These are phyloP conservation scores for Ophiosphaerella korrae DNA, from an alignment of 2,329 filamentous ascomycete genomes.

Conservation along the genomic window DNA sequence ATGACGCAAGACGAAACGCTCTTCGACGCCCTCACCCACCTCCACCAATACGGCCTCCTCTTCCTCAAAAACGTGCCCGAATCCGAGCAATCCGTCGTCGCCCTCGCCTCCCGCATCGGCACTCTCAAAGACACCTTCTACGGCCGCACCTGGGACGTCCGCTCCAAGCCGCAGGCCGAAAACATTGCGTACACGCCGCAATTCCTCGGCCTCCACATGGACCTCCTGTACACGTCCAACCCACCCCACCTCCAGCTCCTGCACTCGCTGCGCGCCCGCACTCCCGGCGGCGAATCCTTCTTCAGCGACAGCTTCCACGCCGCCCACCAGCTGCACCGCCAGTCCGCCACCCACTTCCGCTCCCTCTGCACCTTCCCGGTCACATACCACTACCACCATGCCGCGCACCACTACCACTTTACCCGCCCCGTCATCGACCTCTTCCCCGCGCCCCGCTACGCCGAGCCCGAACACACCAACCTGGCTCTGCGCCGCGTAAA, in stretches of 20 bases:
- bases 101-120: constrained; percentile 75
- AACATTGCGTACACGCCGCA: constrained; percentile 88
- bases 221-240: constrained; percentile 82
- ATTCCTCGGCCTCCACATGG: constrained; percentile 88
- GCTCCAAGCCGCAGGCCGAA: constrained; percentile 78
- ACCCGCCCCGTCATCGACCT: constrained; percentile 62
- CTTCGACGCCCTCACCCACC: constrained; percentile 63
- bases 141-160: constrained; percentile 87
- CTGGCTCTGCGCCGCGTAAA: constrained; percentile 55
- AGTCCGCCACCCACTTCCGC: constrained; percentile 36
- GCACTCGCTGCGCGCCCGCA: constrained; percentile 84
- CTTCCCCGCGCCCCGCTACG: constrained; percentile 27
- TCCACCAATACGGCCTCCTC: constrained; percentile 73
- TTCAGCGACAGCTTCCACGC: constrained; percentile 79
- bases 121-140: constrained; percentile 87
- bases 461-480: constrained; percentile 39
- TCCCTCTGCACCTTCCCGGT: constrained; percentile 55
- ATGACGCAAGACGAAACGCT: constrained; percentile 66
- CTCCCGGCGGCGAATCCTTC: constrained; percentile 79
- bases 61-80: constrained; percentile 77
- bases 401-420: constrained; percentile 64
- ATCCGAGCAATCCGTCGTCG: constrained; percentile 66
- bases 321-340: constrained; percentile 49
- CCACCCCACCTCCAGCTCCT: constrained; percentile 84
- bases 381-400: constrained; percentile 71